A percentile compares a stretch with the other conserved stretches of the same genome.
These are phyloP conservation scores for Suillus hirtellus DNA, from an alignment of 768 basidiomycete genomes.

Conservation along the genomic window DNA sequence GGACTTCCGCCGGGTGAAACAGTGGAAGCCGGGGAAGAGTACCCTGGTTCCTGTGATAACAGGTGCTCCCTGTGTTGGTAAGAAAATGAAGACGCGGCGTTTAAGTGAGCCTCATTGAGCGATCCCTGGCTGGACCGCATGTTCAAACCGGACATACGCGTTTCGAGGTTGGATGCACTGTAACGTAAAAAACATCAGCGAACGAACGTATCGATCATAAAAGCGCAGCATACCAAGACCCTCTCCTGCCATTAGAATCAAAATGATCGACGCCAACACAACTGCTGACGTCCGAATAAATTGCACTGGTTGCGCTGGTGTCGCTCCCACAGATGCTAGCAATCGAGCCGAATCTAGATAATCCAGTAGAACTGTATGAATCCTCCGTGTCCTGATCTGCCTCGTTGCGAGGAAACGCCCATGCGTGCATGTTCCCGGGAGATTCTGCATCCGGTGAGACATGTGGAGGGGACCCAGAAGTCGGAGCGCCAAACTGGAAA, in stretches of 20 bases:
- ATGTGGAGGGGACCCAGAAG: constrained; percentile 44
- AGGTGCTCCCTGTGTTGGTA: constrained; percentile 26
- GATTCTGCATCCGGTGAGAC: constrained; percentile 47
- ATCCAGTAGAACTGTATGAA: constrained; percentile 46
- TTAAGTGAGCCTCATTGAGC: constrained; percentile 31
- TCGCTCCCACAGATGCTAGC: constrained; percentile 62
- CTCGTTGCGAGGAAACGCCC: constrained; percentile 46
- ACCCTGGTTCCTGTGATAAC: constrained; percentile 32
- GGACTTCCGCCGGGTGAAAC: constrained; percentile 42
- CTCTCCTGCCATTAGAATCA: constrained; percentile 36
- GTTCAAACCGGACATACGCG: constrained; percentile 32
- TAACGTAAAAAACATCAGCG: constrained; percentile 12
- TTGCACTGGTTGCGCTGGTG: constrained; percentile 50
- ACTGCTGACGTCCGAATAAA: constrained; percentile 47
- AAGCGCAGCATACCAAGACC: constrained; percentile 27
- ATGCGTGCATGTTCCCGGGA: constrained; percentile 34
- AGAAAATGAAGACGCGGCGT: constrained; percentile 19
- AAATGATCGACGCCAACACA: constrained; percentile 35
- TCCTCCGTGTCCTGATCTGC: constrained; percentile 56
- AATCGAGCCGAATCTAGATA: constrained; percentile 61
- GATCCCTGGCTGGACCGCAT: constrained; percentile 36
- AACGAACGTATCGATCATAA: constrained; percentile 14
- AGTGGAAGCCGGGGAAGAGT: constrained; percentile 47
- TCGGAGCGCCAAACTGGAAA: constrained; percentile 65
- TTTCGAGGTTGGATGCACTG: constrained; percentile 35